These are phyloP conservation scores for Saccharomycopsis olivae DNA, from an alignment of 805 yeast species.

Conservation along the genomic window DNA sequence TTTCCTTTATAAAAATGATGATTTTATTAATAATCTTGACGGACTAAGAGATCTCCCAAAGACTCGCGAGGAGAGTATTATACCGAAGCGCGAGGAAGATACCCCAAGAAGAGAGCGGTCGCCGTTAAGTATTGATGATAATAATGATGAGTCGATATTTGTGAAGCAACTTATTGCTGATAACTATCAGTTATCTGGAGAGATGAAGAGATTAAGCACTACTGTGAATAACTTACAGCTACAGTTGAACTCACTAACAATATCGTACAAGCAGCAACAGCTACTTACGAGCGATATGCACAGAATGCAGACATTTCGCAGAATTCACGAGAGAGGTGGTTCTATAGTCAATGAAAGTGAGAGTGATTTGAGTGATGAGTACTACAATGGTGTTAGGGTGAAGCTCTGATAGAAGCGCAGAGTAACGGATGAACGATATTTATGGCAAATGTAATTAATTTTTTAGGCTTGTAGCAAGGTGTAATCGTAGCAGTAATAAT, in stretches of 20 bases:
- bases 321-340: not conserved
- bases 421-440: no score
- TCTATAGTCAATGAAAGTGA: conserved; percentile 3
- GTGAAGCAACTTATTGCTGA: conserved; percentile 8
- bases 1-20: not conserved
- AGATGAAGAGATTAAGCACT: not conserved
- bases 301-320: conserved; percentile 1
- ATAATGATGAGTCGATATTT: not conserved
- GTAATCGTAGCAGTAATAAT: no score
- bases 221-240: conserved; percentile 4
- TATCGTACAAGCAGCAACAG: conserved; percentile 8
- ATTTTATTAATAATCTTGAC: conserved; percentile 4
- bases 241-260: conserved; percentile 7
- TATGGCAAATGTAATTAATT: no score
- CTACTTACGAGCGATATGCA: not conserved
- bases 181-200: conserved; percentile 1
- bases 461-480: no score
- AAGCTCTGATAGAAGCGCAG: conserved; percentile 1
- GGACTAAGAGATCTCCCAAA: not conserved
- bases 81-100: not conserved
- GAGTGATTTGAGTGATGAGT: conserved; percentile 1
- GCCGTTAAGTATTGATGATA: no score
- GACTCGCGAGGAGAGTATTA: not conserved
- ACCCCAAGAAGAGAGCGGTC: not conserved
- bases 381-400: not conserved